These are phyloP conservation scores for Dactylonectria macrodidyma DNA, from an alignment of 2,329 filamentous ascomycete species.

Conservation along the genomic window DNA sequence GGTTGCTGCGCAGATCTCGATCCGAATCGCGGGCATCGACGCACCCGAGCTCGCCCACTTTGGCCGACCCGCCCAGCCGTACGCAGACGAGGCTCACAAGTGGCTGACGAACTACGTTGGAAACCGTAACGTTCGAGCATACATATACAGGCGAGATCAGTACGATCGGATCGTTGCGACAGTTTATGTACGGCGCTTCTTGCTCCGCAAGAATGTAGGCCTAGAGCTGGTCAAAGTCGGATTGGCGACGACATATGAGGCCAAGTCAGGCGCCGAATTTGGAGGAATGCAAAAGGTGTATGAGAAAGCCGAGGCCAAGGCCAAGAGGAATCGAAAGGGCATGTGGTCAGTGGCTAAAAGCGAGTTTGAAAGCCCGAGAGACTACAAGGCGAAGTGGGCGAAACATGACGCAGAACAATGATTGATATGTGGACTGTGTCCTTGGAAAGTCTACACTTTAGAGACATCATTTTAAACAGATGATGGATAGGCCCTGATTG, in stretches of 20 bases:
- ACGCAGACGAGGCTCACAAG: slow-evolving; percentile 82
- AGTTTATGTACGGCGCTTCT: slow-evolving; percentile 79
- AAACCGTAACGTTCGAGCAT: slow-evolving; percentile 82
- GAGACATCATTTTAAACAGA: neutral
- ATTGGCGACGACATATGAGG: slow-evolving; percentile 93
- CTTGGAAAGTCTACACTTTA: neutral
- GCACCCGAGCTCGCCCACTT: slow-evolving; percentile 96
- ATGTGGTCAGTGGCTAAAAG: slow-evolving; percentile 81
- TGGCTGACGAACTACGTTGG: slow-evolving; percentile 85
- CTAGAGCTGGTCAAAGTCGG: slow-evolving; percentile 90
- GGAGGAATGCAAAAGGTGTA: slow-evolving; percentile 79
- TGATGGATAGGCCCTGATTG: neutral
- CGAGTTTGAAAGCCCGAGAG: slow-evolving; percentile 85
- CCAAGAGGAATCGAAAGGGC: slow-evolving; percentile 75
- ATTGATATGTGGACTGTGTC: slow-evolving; percentile 29
- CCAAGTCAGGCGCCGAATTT: slow-evolving; percentile 91
- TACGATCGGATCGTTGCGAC: slow-evolving; percentile 93
- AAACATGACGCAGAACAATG: slow-evolving; percentile 35
- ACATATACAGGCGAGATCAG: slow-evolving; percentile 88
- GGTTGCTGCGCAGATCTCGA: slow-evolving; percentile 74
- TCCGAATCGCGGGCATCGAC: slow-evolving; percentile 92
- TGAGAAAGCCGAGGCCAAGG: slow-evolving; percentile 75
- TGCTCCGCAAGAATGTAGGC: slow-evolving; percentile 85
- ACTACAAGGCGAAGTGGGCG: slow-evolving; percentile 78
- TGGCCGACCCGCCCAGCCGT: slow-evolving; percentile 89